Conservation (phyloP, 1,284 basidiomycete species). For the Boletus smithii region DNA sequence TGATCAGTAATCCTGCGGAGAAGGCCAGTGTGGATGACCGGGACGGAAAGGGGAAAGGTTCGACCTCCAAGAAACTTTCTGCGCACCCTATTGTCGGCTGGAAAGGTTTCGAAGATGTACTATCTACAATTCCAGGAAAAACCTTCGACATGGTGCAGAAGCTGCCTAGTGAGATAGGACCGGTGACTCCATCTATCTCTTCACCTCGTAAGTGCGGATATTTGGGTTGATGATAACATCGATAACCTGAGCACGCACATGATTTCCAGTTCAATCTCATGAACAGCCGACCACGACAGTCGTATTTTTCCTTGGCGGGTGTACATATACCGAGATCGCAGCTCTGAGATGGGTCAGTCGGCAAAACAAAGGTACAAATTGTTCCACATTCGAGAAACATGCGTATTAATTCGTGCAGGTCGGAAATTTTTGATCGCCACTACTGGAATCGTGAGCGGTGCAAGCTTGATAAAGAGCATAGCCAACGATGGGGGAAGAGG, state of each 20-base stretch:
- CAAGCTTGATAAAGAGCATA: constrained; percentile 66
- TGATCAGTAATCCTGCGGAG: constrained; percentile 72
- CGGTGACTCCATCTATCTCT: constrained; percentile 34
- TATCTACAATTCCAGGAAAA: constrained; percentile 79
- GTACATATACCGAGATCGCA: constrained; percentile 95
- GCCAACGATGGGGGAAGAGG: constrained; percentile 41
- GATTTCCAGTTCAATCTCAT: constrained; percentile 41
- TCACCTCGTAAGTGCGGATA: constrained; percentile 43
- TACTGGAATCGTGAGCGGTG: constrained; percentile 82
- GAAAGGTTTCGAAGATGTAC: constrained; percentile 93
- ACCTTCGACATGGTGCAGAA: constrained; percentile 79
- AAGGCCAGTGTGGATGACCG: constrained; percentile 40
- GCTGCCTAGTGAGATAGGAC: constrained; percentile 33
- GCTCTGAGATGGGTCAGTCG: constrained; percentile 88
- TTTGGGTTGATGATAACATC: background rate
- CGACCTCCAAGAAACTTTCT: constrained; percentile 51
- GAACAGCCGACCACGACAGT: constrained; percentile 71
- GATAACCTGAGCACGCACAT: constrained; percentile 10
- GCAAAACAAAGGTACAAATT: constrained; percentile 67
- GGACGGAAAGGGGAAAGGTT: constrained; percentile 37
- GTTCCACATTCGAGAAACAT: constrained; percentile 9
- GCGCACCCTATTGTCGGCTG: constrained; percentile 92
- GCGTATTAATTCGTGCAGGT: constrained; percentile 44
- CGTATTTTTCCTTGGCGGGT: constrained; percentile 98
- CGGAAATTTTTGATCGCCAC: constrained; percentile 85